Base-by-base conservation (phyloP, 1,284 basidiomycete species). In the Sanghuangporus weigelae region DNA sequence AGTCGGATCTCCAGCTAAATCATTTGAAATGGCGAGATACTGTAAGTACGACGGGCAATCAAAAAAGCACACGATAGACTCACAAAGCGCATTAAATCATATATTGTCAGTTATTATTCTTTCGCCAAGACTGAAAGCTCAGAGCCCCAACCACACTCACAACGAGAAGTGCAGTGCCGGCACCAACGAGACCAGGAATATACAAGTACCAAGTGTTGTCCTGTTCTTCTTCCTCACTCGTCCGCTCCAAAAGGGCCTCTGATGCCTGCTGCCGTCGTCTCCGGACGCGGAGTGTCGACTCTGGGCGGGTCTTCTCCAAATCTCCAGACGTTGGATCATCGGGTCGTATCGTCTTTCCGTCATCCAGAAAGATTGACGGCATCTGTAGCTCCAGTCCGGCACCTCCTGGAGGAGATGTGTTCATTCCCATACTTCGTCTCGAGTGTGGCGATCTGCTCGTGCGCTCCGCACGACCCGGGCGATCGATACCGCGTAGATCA, bases 201-300 rank as follows among this genome's bases (percentile, higher is more conserved):
- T 89, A 89, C 61, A 90, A 69, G 69, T 90, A 91, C 89, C 89
- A 92, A 35, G 87, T 80, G 74, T 78, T 82, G 63, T 89, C 87
- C 39, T 87, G 76, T 38, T 85, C 84, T 23, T 83, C 82, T 58
- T 70, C 71, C 38, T 58, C 60, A 26, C 64, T 62, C 44, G 64
- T 54, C 48, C 66, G 59, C 60, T 67, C 66, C 56, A 74, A 78
- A 67, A 84, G 76, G 51, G 86, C 71, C 3, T 80, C 74, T 64
- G 81, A 68, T 53, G 82, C 82, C 44, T 83, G 79, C 67, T 83
- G 82, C 72, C 79, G 80, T 67, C 77, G 71, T 56, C 81, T 76
- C 75, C 36, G 78, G 73, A 23, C 73, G 73, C 23, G 79, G 75
- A 11, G 73, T 66, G 40, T 70, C 69, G 23, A 62, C 14, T 63